Conservation (phyloP, 176 grass and related monocot species). For the Phyllostachys edulis region DNA sequence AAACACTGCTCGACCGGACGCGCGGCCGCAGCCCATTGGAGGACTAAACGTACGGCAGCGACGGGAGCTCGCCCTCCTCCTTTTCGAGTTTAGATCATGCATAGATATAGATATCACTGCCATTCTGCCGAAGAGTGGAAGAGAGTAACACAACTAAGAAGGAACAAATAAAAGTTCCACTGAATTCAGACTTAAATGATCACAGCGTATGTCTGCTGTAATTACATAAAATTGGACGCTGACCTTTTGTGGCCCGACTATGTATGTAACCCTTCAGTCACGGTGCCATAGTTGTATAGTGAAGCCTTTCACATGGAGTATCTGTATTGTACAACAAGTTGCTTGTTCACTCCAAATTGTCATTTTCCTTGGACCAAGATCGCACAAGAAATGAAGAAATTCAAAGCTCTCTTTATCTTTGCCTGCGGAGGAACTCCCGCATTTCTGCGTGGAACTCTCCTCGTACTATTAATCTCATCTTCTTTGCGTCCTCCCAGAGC, state of each 20-base stretch:
- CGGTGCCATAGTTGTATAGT: neutral
- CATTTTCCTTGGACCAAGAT: neutral
- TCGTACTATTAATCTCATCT: conserved; percentile 70
- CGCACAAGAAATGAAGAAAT: neutral
- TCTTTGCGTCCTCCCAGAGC: conserved; percentile 70
- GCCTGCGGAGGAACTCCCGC: conserved; percentile 72
- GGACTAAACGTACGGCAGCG: neutral
- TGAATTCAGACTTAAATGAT: neutral
- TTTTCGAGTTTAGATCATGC: too few species aligned
- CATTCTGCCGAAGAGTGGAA: too few species aligned
- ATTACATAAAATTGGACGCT: neutral
- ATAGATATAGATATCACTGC: too few species aligned
- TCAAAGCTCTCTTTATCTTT: conserved; percentile 34
- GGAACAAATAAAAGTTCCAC: neutral
- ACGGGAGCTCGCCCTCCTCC: neutral
- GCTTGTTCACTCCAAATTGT: neutral
- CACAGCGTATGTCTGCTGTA: neutral
- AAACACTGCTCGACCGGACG: too few species aligned
- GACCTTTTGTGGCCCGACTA: neutral
- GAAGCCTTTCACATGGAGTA: neutral
- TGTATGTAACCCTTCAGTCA: neutral
- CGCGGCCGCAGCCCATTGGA: too few species aligned
- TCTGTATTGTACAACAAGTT: too few species aligned
- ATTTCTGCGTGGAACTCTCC: conserved; percentile 71
- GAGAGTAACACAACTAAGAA: too few species aligned